phyloP scores from a whole-genome alignment of 129 eudicot genomes.

The Lonicera japonica region DNA sequence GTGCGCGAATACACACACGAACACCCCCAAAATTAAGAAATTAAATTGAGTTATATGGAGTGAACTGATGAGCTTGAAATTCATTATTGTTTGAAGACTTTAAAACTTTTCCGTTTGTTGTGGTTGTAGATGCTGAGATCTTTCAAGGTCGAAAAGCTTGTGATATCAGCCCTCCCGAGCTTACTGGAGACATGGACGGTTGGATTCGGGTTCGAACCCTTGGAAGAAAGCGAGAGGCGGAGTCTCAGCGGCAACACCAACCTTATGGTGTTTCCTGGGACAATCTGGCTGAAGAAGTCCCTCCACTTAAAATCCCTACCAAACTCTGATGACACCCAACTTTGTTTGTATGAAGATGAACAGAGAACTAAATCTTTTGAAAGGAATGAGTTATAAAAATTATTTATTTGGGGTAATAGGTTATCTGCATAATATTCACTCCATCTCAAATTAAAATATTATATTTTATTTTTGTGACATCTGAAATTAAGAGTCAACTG shows the following conservation, averaged over 20 bases:
- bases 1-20: no score
- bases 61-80: neutral
- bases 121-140: slow-evolving; percentile 64
- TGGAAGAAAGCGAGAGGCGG: slow-evolving; percentile 66
- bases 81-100: neutral
- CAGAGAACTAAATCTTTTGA: no score
- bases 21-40: no score
- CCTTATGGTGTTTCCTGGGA: slow-evolving; percentile 88
- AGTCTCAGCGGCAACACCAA: slow-evolving; percentile 42
- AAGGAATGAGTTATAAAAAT: no score
- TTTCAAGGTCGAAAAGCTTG: slow-evolving; percentile 74
- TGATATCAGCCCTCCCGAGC: slow-evolving; percentile 72
- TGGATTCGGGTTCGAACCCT: slow-evolving; percentile 66
- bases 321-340: no score
- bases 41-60: no score
- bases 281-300: slow-evolving; percentile 77
- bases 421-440: no score
- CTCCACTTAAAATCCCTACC: slow-evolving; percentile 5
- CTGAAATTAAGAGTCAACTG: no score
- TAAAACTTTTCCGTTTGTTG: slow-evolving; percentile 8
- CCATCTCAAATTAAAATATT: no score
- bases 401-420: no score
- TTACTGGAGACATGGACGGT: slow-evolving; percentile 76
- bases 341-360: no score
- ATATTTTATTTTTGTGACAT: no score